A percentile compares a stretch with the other conserved stretches of the same genome.
These are phyloP conservation scores for Cnidoscolus chayamansa DNA, from an alignment of 441 rosid genomes.

Conservation along the genomic window DNA sequence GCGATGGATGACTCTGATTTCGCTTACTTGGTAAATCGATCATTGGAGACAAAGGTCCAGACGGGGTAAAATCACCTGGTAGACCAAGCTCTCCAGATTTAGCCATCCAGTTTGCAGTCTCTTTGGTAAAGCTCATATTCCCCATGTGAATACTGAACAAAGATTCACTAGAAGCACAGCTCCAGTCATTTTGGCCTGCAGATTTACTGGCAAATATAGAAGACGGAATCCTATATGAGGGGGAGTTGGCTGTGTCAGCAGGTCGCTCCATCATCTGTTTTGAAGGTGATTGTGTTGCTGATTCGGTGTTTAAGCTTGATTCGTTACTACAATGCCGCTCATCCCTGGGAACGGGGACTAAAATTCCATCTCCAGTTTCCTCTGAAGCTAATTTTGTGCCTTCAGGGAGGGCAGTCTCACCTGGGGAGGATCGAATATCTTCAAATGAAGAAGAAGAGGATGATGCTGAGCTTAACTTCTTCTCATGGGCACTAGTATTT, in stretches of 20 bases:
- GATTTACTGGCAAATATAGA: conserved; percentile 52
- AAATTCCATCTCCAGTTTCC: not conserved
- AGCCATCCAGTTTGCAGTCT: conserved; percentile 37
- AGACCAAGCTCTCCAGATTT: conserved; percentile 52
- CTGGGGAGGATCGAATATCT: conserved; percentile 3
- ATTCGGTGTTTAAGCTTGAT: not conserved
- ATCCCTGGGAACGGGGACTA: not conserved
- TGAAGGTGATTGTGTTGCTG: conserved; percentile 38
- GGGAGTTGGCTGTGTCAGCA: conserved; percentile 14
- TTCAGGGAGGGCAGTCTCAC: not conserved
- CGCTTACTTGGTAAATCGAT: conserved; percentile 32
- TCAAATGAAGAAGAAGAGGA: conserved; percentile 28
- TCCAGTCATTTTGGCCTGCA: conserved; percentile 55
- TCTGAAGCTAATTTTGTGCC: no score
- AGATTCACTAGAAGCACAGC: conserved; percentile 75
- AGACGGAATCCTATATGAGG: conserved; percentile 57
- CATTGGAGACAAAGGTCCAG: conserved; percentile 27
- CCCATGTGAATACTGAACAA: conserved; percentile 73
- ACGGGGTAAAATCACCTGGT: conserved; percentile 36
- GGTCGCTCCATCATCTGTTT: conserved; percentile 52
- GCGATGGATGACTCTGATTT: conserved; percentile 14
- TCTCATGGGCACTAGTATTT: not conserved
- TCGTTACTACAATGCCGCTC: not conserved
- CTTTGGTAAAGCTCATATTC: conserved; percentile 50
- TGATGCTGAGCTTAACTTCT: conserved; percentile 22